Conservation (phyloP, 2,329 filamentous ascomycete genomes). For the Aureobasidium leucospermi region DNA sequence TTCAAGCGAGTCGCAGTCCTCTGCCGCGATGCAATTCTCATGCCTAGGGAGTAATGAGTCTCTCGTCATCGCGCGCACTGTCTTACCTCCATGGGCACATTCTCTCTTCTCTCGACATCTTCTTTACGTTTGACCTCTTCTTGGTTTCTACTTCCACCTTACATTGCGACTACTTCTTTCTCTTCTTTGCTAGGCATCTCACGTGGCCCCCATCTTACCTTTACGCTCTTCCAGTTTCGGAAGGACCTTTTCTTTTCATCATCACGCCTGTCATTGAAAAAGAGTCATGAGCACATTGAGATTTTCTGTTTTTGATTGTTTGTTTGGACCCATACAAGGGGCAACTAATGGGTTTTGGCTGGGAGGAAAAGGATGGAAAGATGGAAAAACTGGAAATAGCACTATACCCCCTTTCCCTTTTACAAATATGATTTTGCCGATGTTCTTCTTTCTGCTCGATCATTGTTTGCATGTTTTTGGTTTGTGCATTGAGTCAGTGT, state of each 20-base stretch:
- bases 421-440: background rate
- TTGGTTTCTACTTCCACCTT: background rate
- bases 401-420: background rate
- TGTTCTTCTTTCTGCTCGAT: background rate
- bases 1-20: constrained; percentile 92
- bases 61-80: background rate
- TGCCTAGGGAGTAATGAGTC: constrained; percentile 4
- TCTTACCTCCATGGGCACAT: background rate
- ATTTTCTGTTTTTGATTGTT: background rate
- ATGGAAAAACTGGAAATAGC: background rate
- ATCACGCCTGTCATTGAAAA: background rate
- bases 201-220: background rate
- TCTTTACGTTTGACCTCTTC: background rate
- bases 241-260: background rate
- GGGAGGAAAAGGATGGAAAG: background rate
- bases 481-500: background rate
- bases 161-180: background rate
- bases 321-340: background rate
- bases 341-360: background rate
- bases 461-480: too few species aligned
- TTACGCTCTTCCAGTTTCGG: background rate
- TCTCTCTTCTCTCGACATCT: background rate
- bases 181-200: background rate
- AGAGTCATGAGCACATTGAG: background rate
- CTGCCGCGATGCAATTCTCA: constrained; percentile 74